These are phyloP conservation scores for Fusarium musae DNA, from an alignment of 2,329 filamentous ascomycete genomes.

Conservation along the genomic window DNA sequence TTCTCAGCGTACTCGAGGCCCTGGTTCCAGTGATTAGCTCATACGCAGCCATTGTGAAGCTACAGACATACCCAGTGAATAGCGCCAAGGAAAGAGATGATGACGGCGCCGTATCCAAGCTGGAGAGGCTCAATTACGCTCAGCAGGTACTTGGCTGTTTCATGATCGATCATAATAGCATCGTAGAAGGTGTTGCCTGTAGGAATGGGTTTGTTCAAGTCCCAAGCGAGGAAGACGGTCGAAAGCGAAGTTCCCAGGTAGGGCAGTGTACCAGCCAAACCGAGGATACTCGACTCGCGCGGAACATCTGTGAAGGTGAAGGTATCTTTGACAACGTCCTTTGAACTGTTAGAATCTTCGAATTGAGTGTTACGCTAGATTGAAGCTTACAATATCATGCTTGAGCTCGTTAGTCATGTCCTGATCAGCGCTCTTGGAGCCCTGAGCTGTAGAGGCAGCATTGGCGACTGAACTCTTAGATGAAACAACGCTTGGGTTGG, in stretches of 20 bases:
- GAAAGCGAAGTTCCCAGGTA: slow-evolving; percentile 86
- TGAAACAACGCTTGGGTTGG: slow-evolving; percentile 70
- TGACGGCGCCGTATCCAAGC: slow-evolving; percentile 90
- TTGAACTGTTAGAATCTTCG: background rate
- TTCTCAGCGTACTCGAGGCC: slow-evolving; percentile 84
- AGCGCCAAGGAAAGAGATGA: slow-evolving; percentile 92
- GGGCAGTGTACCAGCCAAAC: slow-evolving; percentile 82
- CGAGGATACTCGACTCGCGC: slow-evolving; percentile 73
- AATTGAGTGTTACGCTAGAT: rapidly evolving
- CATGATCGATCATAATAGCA: slow-evolving; percentile 70
- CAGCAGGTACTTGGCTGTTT: slow-evolving; percentile 78
- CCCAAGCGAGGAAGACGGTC: slow-evolving; percentile 84
- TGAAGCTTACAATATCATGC: slow-evolving; percentile 65
- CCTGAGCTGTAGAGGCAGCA: slow-evolving; percentile 53
- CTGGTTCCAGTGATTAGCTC: slow-evolving; percentile 37
- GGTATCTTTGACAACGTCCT: slow-evolving; percentile 75
- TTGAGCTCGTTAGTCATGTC: slow-evolving; percentile 52
- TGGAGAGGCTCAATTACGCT: slow-evolving; percentile 86
- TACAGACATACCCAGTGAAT: slow-evolving; percentile 77
- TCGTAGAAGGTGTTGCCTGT: slow-evolving; percentile 66
- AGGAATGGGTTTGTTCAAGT: slow-evolving; percentile 76
- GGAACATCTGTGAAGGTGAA: slow-evolving; percentile 74
- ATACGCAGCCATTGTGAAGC: background rate
- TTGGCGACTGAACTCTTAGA: slow-evolving; percentile 65
- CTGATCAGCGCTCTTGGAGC: slow-evolving; percentile 23